These are phyloP conservation scores for Tardiomyces blankii DNA, from an alignment of 1,139 yeast species.

Conservation along the genomic window DNA sequence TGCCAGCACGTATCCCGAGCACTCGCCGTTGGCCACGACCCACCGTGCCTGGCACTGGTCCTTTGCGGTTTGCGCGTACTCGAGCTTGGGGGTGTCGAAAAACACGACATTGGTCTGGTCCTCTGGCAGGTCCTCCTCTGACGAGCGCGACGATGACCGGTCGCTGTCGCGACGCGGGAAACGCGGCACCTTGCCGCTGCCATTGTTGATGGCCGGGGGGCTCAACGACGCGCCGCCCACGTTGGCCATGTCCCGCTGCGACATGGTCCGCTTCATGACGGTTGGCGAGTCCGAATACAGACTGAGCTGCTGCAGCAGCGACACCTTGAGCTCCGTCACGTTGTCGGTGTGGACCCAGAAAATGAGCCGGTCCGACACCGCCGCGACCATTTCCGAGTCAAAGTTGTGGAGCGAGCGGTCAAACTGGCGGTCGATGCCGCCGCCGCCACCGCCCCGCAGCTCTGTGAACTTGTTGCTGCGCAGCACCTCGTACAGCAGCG, in stretches of 20 bases:
- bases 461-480: conserved; percentile 20
- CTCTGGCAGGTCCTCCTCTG: background rate
- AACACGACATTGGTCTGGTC: conserved; percentile 6
- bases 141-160: background rate
- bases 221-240: background rate
- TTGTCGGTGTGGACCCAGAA: conserved; percentile 29
- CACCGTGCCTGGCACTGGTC: conserved; percentile 31
- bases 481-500: conserved; percentile 44
- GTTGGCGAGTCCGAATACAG: conserved; percentile 11
- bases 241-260: background rate
- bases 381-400: conserved; percentile 28
- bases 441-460: conserved; percentile 2
- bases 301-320: conserved; percentile 24
- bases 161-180: background rate
- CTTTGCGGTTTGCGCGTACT: conserved; percentile 22
- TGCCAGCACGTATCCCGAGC: conserved; percentile 24
- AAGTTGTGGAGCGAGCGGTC: conserved; percentile 23
- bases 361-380: conserved; percentile 20
- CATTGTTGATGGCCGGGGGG: background rate
- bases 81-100: conserved; percentile 8
- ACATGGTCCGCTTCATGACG: background rate
- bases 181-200: background rate
- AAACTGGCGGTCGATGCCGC: conserved; percentile 11
- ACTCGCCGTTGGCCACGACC: conserved; percentile 10
- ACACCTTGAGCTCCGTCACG: conserved; percentile 28